Conservation (phyloP, 1,284 basidiomycete genomes). For the Irpex rosettiformis region DNA sequence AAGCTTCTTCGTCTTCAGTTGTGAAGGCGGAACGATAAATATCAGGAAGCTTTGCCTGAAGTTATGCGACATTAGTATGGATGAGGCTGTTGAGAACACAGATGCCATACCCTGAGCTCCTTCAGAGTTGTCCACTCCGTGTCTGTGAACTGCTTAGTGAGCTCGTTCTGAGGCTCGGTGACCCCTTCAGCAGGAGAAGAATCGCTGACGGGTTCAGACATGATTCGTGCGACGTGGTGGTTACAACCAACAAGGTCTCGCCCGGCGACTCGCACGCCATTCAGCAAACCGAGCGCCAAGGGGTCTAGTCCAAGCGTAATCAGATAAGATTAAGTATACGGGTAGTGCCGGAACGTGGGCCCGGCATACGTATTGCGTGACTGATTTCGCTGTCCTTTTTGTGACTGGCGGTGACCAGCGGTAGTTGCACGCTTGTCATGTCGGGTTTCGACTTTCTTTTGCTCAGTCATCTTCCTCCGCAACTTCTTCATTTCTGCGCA, state of each 20-base stretch:
- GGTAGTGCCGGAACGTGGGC: background rate
- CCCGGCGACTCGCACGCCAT: too few relatives aligned
- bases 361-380: background rate
- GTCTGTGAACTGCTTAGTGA: constrained; percentile 66
- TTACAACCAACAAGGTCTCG: background rate
- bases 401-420: background rate
- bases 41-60: constrained; percentile 51
- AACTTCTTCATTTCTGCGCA: constrained; percentile 14
- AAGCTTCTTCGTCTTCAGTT: constrained; percentile 48
- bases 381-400: background rate
- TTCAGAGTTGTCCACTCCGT: constrained; percentile 67
- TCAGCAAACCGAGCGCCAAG: too few relatives aligned
- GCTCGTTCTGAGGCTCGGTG: constrained; percentile 58
- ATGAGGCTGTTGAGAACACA: constrained; percentile 21
- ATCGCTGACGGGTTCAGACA: background rate
- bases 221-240: background rate
- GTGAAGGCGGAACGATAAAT: constrained; percentile 53
- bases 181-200: background rate
- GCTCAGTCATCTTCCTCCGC: constrained; percentile 5
- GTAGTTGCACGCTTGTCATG: background rate
- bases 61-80: constrained; percentile 1
- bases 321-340: background rate
- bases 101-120: constrained; percentile 63
- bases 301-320: background rate
- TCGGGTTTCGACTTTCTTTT: constrained; percentile 2